These are phyloP conservation scores for Yamadazyma diospyri DNA, from an alignment of 1,139 yeast species.

Conservation along the genomic window DNA sequence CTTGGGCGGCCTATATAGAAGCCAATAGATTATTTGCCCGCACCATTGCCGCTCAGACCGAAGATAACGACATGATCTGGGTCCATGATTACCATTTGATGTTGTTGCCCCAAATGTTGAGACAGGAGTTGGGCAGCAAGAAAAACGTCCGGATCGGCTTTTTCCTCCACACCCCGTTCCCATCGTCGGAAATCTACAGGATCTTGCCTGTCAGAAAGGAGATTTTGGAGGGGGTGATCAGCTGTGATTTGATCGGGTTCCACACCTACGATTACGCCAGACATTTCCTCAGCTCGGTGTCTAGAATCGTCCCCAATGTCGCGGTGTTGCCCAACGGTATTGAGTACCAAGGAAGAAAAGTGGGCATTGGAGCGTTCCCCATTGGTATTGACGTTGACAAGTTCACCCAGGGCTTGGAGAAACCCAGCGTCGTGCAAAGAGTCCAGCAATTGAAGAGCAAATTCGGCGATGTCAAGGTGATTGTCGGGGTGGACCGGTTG, in stretches of 20 bases:
- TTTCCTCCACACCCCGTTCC: slow-evolving; percentile 97
- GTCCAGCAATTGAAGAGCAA: slow-evolving; percentile 57
- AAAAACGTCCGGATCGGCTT: slow-evolving; percentile 79
- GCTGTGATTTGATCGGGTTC: slow-evolving; percentile 94
- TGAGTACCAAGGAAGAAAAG: slow-evolving; percentile 69
- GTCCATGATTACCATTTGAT: slow-evolving; percentile 96
- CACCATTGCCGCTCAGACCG: slow-evolving; percentile 64
- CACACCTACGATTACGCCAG: slow-evolving; percentile 99
- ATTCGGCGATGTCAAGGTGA: slow-evolving; percentile 71
- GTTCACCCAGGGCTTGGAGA: slow-evolving; percentile 74
- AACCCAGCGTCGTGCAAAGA: slow-evolving; percentile 60
- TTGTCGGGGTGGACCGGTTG: slow-evolving; percentile 92
- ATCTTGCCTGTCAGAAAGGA: slow-evolving; percentile 94
- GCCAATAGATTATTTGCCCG: slow-evolving; percentile 85
- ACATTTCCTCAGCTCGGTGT: slow-evolving; percentile 90
- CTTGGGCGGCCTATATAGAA: slow-evolving; percentile 97
- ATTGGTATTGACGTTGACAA: slow-evolving; percentile 96
- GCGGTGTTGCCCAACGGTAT: slow-evolving; percentile 91
- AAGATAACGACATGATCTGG: slow-evolving; percentile 91
- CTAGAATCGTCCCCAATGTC: slow-evolving; percentile 70
- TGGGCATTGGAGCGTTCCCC: slow-evolving; percentile 94
- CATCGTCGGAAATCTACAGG: slow-evolving; percentile 92
- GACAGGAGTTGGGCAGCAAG: slow-evolving; percentile 54
- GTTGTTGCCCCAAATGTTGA: slow-evolving; percentile 88
- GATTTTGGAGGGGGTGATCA: slow-evolving; percentile 83